Base-by-base conservation (phyloP, 1,139 yeast species). In the Candida buenavistaensis region DNA sequence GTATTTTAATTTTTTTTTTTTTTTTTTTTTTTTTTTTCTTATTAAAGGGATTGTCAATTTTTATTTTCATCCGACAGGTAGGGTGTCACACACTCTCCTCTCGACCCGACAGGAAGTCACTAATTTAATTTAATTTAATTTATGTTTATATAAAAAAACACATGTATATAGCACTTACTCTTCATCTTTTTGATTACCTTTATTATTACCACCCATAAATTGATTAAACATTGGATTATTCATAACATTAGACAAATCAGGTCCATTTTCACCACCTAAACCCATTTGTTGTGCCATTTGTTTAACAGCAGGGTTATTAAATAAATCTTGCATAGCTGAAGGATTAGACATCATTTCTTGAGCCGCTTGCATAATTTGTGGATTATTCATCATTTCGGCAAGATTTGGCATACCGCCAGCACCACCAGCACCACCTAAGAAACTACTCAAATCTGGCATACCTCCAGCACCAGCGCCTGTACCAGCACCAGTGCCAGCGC, bases 311-410 rank as follows among this genome's bases (percentile, higher is more conserved):
- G 97, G 97, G 58, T 88, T 86, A 59, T 66, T 78, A 89, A 90
- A 80, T 58, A 90, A 66, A 38, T 80, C 79, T 44, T 68, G 72
- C 69, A 90, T 67, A 32, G 95, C 90, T 28, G 68, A 75, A 21
- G 97, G 97, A 58, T 90, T 82, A 41, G 80, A 78, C 96, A 90
- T 89, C 84, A 92, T 78, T 55, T 80, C 80, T 59, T 88, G 94
- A 26, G 97, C 97, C 53, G 95, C 94, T 64, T 85, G 88, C 87
- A 83, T 83, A 41, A 92, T 60, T 60, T 82, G 89, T 12, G 97
- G 97, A 63, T 90, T 88, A 64, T 77, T 82, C 82, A 92, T 73
- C 68, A 90, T 63, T 13, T 80, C 80, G 10, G 72, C 55, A 31
- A 75, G 58, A 35, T 60, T 54, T 38, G 78, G 78, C 68, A 77